A percentile compares a stretch with the other conserved stretches of the same genome.
Evolutionary conservation across 805 yeast species (phyloP).

Genomic region (Jamesozyma piceae): DNA sequence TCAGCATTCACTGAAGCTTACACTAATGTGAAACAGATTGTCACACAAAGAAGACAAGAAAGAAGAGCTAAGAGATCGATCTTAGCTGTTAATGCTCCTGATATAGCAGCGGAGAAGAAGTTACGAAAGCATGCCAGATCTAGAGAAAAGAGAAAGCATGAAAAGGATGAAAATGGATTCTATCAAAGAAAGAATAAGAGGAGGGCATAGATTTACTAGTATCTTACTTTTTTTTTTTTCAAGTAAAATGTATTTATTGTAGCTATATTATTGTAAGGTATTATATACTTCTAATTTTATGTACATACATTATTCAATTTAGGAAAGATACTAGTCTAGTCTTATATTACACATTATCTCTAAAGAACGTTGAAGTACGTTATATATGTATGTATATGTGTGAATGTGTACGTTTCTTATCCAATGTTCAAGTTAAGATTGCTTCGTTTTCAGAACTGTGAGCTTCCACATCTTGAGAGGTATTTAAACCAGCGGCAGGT

Average conservation of each 20-base stretch:
- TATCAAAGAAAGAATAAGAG: slow-evolving; percentile 56
- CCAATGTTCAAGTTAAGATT: too few relatives aligned
- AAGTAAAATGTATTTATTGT: neutral
- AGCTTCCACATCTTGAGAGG: neutral
- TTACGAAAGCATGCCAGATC: slow-evolving; percentile 64
- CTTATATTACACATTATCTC: too few relatives aligned
- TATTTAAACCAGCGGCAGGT: neutral
- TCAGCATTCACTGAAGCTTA: slow-evolving; percentile 55
- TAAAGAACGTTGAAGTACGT: too few relatives aligned
- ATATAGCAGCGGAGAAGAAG: slow-evolving; percentile 67
- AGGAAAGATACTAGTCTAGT: too few relatives aligned
- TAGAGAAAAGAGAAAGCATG: slow-evolving; percentile 67
- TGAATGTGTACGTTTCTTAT: too few relatives aligned
- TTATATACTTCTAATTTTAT: neutral
- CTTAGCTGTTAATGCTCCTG: slow-evolving; percentile 71
- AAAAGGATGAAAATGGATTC: slow-evolving; percentile 67
- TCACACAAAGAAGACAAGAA: slow-evolving; percentile 58
- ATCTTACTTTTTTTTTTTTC: neutral
- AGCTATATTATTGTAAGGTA: too few relatives aligned
- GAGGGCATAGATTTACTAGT: slow-evolving; percentile 22
- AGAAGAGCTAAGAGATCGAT: slow-evolving; percentile 69
- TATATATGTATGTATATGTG: too few relatives aligned
- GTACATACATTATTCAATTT: too few relatives aligned
- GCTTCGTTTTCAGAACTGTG: neutral
- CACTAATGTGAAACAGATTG: slow-evolving; percentile 51